Conservation (phyloP, 345 rosid species). For the Microthlaspi erraticum region DNA sequence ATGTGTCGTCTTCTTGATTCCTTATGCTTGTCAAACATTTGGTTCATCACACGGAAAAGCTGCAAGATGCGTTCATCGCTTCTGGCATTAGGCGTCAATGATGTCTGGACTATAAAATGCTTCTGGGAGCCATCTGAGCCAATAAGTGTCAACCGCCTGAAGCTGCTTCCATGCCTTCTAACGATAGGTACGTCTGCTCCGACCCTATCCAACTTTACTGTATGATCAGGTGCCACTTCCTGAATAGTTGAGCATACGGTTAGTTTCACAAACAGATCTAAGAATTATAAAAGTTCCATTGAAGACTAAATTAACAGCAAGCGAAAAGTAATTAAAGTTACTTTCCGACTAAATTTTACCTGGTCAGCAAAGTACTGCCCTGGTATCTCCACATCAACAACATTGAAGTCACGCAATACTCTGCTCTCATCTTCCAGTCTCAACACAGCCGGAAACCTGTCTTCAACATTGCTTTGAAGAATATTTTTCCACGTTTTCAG, state of each 20-base stretch:
- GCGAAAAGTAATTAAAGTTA: constrained; percentile 20
- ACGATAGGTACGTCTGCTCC: constrained; percentile 98
- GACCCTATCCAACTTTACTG: constrained; percentile 85
- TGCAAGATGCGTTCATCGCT: constrained; percentile 97
- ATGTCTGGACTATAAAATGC: constrained; percentile 97
- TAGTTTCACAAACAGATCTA: constrained; percentile 26
- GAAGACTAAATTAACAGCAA: constrained; percentile 1
- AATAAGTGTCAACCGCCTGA: constrained; percentile 90
- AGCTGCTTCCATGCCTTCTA: constrained; percentile 98
- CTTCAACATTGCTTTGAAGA: constrained; percentile 98
- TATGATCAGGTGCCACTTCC: constrained; percentile 97
- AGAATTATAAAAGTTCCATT: background rate
- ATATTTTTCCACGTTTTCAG: constrained; percentile 97
- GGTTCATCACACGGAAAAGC: constrained; percentile 98
- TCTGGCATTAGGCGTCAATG: constrained; percentile 98
- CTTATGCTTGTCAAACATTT: constrained; percentile 99
- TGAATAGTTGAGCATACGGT: constrained; percentile 42
- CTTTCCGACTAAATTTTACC: constrained; percentile 53
- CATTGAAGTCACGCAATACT: constrained; percentile 90
- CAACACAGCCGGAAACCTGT: constrained; percentile 92
- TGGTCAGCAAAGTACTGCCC: constrained; percentile 97
- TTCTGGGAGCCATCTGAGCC: constrained; percentile 98
- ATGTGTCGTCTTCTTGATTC: constrained; percentile 92
- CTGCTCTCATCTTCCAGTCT: constrained; percentile 98
- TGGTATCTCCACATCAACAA: constrained; percentile 98